phyloP scores from a whole-genome alignment of 768 basidiomycete species.

The Cystoderma amianthinum region DNA sequence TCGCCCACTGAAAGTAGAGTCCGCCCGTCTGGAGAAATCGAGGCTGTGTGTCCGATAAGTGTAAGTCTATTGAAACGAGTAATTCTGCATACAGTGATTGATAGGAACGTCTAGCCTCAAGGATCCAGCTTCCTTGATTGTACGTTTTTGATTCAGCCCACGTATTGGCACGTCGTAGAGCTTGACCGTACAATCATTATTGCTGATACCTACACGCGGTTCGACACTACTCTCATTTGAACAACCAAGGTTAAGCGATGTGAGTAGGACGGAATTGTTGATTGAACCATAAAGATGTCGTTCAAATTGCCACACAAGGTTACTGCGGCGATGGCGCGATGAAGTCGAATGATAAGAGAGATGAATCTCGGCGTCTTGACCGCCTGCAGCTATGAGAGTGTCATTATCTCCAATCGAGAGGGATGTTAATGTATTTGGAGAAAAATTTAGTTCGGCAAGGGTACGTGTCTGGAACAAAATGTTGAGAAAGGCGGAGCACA shows the following conservation, averaged over 20 bases:
- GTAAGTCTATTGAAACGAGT: slow-evolving; percentile 3
- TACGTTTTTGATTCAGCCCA: slow-evolving; percentile 29
- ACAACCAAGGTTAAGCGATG: slow-evolving; percentile 4
- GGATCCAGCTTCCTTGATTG: slow-evolving; percentile 42
- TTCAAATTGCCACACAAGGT: slow-evolving; percentile 9
- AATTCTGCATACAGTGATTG: slow-evolving; percentile 62
- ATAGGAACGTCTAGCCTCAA: slow-evolving; percentile 62
- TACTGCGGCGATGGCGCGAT: slow-evolving; percentile 4
- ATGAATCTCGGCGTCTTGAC: slow-evolving; percentile 60
- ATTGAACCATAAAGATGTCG: slow-evolving; percentile 9
- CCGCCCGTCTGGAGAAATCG: slow-evolving; percentile 83
- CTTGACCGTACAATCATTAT: slow-evolving; percentile 79
- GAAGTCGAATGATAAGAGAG: slow-evolving; percentile 29
- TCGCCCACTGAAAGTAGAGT: slow-evolving; percentile 89
- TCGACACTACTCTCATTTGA: slow-evolving; percentile 59
- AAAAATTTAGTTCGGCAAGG: slow-evolving; percentile 43
- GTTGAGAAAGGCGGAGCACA: slow-evolving; percentile 5
- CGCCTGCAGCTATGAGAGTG: slow-evolving; percentile 54
- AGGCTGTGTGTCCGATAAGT: slow-evolving; percentile 43
- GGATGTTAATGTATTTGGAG: slow-evolving; percentile 49
- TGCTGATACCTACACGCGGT: slow-evolving; percentile 75
- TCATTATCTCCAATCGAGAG: slow-evolving; percentile 36
- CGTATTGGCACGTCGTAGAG: slow-evolving; percentile 71
- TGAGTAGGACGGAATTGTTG: slow-evolving; percentile 13
- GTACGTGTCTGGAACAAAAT: slow-evolving; percentile 22